Evolutionary conservation across 2,329 filamentous ascomycete genomes (phyloP).

Genomic region (Leptographium lundbergii): DNA sequence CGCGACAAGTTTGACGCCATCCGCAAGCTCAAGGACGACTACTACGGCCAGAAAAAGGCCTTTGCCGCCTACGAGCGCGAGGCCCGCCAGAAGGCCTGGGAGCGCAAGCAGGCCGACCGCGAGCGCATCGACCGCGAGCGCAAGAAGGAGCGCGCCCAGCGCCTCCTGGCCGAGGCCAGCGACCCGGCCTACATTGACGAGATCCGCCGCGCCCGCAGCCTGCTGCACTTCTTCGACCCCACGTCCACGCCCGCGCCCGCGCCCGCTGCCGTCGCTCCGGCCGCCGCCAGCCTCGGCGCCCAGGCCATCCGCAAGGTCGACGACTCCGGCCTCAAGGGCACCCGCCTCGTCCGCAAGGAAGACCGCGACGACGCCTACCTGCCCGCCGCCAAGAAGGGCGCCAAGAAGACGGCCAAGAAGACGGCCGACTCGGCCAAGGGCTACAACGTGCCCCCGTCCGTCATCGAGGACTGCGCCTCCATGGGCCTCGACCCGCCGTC

Average conservation of each 20-base stretch:
- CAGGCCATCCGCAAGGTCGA: slow-evolving; percentile 75
- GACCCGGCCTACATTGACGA: slow-evolving; percentile 86
- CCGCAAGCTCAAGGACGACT: slow-evolving; percentile 80
- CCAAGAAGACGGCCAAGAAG: slow-evolving; percentile 77
- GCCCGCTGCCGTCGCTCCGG: slow-evolving; percentile 46
- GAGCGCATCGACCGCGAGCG: slow-evolving; percentile 58
- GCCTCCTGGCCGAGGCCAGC: slow-evolving; percentile 67
- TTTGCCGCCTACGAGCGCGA: slow-evolving; percentile 74
- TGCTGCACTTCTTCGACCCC: slow-evolving; percentile 88
- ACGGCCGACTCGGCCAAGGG: slow-evolving; percentile 31
- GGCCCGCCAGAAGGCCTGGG: slow-evolving; percentile 59
- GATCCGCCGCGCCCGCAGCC: slow-evolving; percentile 74
- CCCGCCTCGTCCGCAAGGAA: slow-evolving; percentile 72
- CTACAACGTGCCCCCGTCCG: slow-evolving; percentile 79
- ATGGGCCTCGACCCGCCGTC: slow-evolving; percentile 81
- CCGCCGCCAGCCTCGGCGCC: slow-evolving; percentile 62
- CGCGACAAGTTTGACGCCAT: slow-evolving; percentile 74
- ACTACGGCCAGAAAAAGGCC: slow-evolving; percentile 73
- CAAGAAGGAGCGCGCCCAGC: slow-evolving; percentile 63
- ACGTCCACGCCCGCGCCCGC: slow-evolving; percentile 31
- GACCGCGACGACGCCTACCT: slow-evolving; percentile 81
- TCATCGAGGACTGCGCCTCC: slow-evolving; percentile 80
- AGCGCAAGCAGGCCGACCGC: slow-evolving; percentile 71
- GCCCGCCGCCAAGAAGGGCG: slow-evolving; percentile 57
- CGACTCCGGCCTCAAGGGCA: slow-evolving; percentile 72